Percentiles rank a stretch among this genome's conserved stretches.
phyloP scores from a whole-genome alignment of 208 protist genomes.

The Angomonas desouzai region DNA sequence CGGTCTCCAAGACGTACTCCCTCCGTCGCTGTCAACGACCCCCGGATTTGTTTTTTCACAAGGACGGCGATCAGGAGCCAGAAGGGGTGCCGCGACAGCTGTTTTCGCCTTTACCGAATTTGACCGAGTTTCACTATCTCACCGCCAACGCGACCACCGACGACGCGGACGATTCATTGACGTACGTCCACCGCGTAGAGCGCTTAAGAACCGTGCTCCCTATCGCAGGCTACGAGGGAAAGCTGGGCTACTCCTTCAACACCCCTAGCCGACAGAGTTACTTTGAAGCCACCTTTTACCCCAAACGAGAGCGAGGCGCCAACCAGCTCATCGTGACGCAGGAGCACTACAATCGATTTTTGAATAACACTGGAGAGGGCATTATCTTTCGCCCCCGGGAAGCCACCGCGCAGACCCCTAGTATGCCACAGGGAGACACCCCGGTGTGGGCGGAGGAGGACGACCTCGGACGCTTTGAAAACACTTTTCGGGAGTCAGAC shows the following conservation, averaged over 20 bases:
- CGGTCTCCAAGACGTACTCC: slow-evolving; percentile 64
- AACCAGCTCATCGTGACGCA: slow-evolving; percentile 6
- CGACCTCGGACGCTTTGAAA: neutral
- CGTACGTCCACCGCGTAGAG: neutral
- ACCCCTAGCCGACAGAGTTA: slow-evolving; percentile 42
- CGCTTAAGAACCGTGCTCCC: slow-evolving; percentile 39
- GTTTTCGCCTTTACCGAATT: slow-evolving; percentile 33
- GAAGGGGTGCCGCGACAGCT: slow-evolving; percentile 13
- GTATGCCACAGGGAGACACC: neutral
- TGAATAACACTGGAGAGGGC: neutral
- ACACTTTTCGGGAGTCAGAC: neutral
- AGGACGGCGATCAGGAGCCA: slow-evolving; percentile 23
- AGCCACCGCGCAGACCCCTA: neutral
- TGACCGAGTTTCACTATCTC: slow-evolving; percentile 2
- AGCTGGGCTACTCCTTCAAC: slow-evolving; percentile 69
- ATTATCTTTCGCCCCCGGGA: slow-evolving; percentile 7
- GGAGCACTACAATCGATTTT: neutral
- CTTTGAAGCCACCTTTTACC: slow-evolving; percentile 47
- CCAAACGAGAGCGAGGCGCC: slow-evolving; percentile 11
- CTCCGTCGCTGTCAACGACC: slow-evolving; percentile 76
- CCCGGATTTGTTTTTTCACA: slow-evolving; percentile 61
- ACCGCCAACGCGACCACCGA: neutral
- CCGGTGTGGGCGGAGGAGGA: neutral
- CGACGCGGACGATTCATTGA: neutral
- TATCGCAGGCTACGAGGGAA: slow-evolving; percentile 44